A percentile compares a stretch with the other conserved stretches of the same genome.
phyloP scores from a whole-genome alignment of 805 yeast species.

The Hanseniaspora guilliermondii region DNA sequence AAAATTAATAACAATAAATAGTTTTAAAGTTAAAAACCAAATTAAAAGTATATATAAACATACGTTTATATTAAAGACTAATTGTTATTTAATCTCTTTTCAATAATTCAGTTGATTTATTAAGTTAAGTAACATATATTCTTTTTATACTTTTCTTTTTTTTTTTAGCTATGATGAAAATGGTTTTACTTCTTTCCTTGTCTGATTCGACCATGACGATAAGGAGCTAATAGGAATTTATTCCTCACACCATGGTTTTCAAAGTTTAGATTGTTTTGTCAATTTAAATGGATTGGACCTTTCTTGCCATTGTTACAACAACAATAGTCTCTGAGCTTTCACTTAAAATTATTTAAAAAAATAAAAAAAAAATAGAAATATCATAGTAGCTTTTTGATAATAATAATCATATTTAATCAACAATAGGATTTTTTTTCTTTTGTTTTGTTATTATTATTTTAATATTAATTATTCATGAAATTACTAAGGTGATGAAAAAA shows the following conservation, averaged over 20 bases:
- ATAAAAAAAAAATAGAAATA: background rate
- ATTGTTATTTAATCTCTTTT: background rate
- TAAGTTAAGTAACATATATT: background rate
- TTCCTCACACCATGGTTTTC: conserved; percentile 21
- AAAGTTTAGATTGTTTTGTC: conserved; percentile 8
- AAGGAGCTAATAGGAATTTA: conserved; percentile 36
- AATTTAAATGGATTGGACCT: conserved; percentile 34
- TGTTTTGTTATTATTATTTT: background rate
- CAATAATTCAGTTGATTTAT: background rate
- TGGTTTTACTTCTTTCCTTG: conserved; percentile 79
- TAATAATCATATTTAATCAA: conserved; percentile 2
- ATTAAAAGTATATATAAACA: too few species aligned
- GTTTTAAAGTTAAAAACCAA: too few species aligned
- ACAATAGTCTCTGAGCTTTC: conserved; percentile 14
- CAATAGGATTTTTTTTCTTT: background rate
- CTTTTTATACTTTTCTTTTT: background rate
- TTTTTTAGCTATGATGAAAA: conserved; percentile 32
- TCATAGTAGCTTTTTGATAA: background rate
- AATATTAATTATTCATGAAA: background rate
- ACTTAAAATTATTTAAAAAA: background rate
- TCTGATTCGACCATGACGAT: conserved; percentile 90
- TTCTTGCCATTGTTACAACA: conserved; percentile 67
- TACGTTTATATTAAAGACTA: too few species aligned
- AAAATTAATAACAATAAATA: too few species aligned
- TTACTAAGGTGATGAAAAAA: conserved; percentile 54